These are phyloP conservation scores for Inga leiocalycina DNA, from an alignment of 306 rosid genomes.

Conservation along the genomic window DNA sequence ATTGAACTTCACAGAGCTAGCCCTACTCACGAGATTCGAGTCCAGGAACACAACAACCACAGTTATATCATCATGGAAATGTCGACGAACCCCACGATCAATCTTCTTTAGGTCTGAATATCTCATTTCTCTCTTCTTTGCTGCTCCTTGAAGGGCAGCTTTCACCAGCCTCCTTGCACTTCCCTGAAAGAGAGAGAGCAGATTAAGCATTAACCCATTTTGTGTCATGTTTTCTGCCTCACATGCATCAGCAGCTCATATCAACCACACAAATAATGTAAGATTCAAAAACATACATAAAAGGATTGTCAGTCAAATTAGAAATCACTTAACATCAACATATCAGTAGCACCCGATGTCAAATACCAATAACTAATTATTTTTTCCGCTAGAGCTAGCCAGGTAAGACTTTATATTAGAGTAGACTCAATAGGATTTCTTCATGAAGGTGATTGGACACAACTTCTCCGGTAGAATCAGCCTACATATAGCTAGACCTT, in stretches of 20 bases:
- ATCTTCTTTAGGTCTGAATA: slow-evolving; percentile 95
- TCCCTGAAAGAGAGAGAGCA: slow-evolving; percentile 69
- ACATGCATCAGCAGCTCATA: slow-evolving; percentile 7
- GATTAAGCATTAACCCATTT: slow-evolving; percentile 15
- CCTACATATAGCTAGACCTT: not conserved
- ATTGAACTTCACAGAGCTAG: slow-evolving; percentile 66
- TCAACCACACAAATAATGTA: not conserved
- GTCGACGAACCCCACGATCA: slow-evolving; percentile 95
- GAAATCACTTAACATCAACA: not conserved
- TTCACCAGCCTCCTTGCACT: slow-evolving; percentile 89
- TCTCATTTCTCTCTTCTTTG: slow-evolving; percentile 99
- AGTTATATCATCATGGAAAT: slow-evolving; percentile 96
- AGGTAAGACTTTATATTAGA: no score
- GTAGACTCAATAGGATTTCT: not conserved
- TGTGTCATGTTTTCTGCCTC: not conserved
- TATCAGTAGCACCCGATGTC: not conserved
- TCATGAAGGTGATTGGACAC: no score
- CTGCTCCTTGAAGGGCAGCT: slow-evolving; percentile 72
- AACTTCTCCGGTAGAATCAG: not conserved
- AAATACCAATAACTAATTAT: not conserved
- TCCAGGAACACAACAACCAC: slow-evolving; percentile 89
- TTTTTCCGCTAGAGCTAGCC: not conserved
- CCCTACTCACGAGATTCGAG: slow-evolving; percentile 70
- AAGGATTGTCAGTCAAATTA: not conserved
- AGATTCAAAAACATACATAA: not conserved